These are phyloP conservation scores for Cucurbita argyrosperma DNA, from an alignment of 306 rosid species.

Conservation along the genomic window DNA sequence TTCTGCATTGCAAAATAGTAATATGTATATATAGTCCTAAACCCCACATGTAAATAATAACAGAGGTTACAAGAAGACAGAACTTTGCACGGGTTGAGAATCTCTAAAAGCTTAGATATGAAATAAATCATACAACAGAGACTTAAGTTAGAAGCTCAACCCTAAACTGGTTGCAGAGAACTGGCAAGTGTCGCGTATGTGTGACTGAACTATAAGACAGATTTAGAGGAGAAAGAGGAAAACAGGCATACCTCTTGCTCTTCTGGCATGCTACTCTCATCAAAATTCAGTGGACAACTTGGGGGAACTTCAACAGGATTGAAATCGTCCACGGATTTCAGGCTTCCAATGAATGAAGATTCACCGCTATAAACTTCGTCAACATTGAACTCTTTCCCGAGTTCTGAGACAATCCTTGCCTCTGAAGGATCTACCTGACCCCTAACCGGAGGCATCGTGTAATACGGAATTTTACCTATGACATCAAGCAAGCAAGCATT, in stretches of 20 bases:
- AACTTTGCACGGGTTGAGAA: not conserved
- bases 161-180: not conserved
- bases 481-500: not conserved
- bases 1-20: slow-evolving; percentile 20
- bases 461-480: slow-evolving; percentile 87
- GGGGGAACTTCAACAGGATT: slow-evolving; percentile 84
- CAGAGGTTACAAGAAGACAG: not conserved
- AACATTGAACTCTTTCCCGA: slow-evolving; percentile 60
- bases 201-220: not conserved
- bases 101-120: not conserved
- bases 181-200: not conserved
- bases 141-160: not conserved
- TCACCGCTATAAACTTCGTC: slow-evolving; percentile 69
- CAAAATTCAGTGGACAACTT: slow-evolving; percentile 42
- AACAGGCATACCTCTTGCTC: slow-evolving; percentile 42
- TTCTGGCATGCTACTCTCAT: slow-evolving; percentile 20
- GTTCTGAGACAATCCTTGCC: slow-evolving; percentile 49
- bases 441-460: slow-evolving; percentile 78
- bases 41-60: not conserved
- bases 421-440: slow-evolving; percentile 56
- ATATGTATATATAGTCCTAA: not conserved
- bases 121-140: not conserved
- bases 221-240: not conserved
- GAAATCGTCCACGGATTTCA: slow-evolving; percentile 57
- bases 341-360: slow-evolving; percentile 79